Evolutionary conservation across 1,284 basidiomycete genomes (phyloP).

Genomic region (Cutaneotrichosporon arboriforme): DNA sequence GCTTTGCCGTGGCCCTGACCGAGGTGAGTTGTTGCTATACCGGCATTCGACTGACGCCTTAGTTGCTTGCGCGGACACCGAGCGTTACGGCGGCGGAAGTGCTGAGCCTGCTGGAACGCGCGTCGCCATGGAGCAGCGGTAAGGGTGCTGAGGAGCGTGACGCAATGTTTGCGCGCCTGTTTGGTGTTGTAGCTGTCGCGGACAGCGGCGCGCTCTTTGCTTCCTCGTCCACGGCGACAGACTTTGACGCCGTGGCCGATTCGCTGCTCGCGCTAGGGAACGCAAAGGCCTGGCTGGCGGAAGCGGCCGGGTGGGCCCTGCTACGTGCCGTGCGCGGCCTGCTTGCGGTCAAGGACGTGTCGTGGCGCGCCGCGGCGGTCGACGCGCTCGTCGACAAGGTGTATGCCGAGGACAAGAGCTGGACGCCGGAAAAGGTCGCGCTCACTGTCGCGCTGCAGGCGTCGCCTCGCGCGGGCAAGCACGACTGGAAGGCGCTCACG

Average conservation of each 20-base stretch:
- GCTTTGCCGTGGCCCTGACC: slow-evolving; percentile 91
- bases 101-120: slow-evolving; percentile 63
- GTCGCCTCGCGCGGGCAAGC: slow-evolving; percentile 39
- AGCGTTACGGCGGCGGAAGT: slow-evolving; percentile 73
- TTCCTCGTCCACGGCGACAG: slow-evolving; percentile 55
- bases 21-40: slow-evolving; percentile 59
- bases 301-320: slow-evolving; percentile 85
- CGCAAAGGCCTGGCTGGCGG: slow-evolving; percentile 84
- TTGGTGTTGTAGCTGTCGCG: slow-evolving; percentile 76
- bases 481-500: slow-evolving; percentile 65
- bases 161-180: slow-evolving; percentile 82
- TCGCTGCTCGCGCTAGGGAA: slow-evolving; percentile 67
- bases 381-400: slow-evolving; percentile 54
- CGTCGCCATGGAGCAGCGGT: slow-evolving; percentile 62
- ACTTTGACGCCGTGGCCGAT: slow-evolving; percentile 61
- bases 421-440: slow-evolving; percentile 86
- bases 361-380: slow-evolving; percentile 69
- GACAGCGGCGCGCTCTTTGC: slow-evolving; percentile 73
- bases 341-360: slow-evolving; percentile 52
- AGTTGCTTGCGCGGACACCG: slow-evolving; percentile 75
- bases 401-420: slow-evolving; percentile 57
- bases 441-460: slow-evolving; percentile 60
- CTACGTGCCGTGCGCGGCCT: slow-evolving; percentile 61
- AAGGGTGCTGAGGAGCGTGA: slow-evolving; percentile 89
- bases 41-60: neutral